Conservation (phyloP, 345 rosid species). For the Salix viminalis region DNA sequence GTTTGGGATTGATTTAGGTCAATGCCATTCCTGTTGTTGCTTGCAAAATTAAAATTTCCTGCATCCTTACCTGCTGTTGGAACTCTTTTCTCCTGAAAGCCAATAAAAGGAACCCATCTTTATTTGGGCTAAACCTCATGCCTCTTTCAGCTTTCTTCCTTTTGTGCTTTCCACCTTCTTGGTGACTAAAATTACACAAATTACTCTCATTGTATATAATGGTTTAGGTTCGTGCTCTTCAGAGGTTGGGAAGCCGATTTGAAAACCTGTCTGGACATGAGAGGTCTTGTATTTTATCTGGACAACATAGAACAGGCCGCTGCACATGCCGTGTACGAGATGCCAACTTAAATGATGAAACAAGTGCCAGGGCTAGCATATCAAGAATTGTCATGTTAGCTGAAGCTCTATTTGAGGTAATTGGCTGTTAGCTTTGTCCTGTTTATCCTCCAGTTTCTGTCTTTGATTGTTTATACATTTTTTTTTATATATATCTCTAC, state of each 20-base stretch:
- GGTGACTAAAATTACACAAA: neutral
- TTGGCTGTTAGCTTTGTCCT: neutral
- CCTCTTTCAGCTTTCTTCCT: neutral
- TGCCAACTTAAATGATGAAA: constrained; percentile 54
- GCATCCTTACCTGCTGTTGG: neutral
- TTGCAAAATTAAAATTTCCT: neutral
- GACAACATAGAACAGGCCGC: constrained; percentile 73
- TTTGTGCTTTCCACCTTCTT: neutral
- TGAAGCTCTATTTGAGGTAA: constrained; percentile 96
- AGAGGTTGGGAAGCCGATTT: constrained; percentile 83
- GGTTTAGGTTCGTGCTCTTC: constrained; percentile 85
- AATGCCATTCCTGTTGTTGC: neutral
- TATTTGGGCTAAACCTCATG: neutral
- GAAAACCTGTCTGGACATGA: constrained; percentile 85
- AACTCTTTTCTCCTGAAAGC: constrained; percentile 3
- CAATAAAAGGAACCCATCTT: neutral
- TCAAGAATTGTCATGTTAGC: constrained; percentile 97
- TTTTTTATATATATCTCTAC: constrained; percentile 15
- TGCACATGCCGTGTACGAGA: constrained; percentile 70
- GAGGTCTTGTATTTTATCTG: constrained; percentile 83
- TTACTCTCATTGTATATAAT: constrained; percentile 8
- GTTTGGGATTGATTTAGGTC: neutral
- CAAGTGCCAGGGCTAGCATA: constrained; percentile 86
- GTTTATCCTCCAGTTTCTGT: neutral
- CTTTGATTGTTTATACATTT: neutral